Base-by-base conservation (phyloP, 2,329 filamentous ascomycete species). In the Acrocalymma vagum region DNA sequence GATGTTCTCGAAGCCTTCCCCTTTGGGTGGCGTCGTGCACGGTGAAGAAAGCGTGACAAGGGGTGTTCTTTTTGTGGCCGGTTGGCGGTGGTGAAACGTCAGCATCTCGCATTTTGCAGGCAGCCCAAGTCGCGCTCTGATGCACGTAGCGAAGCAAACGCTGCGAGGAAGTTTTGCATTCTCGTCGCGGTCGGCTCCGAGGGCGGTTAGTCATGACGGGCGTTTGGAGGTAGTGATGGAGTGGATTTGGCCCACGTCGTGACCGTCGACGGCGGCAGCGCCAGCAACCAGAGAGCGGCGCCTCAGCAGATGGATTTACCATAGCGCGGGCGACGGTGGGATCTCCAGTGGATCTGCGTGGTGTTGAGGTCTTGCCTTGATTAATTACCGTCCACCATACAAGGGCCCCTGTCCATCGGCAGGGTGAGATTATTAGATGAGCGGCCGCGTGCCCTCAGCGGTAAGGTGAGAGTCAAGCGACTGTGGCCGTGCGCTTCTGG, bases 391-490 rank as follows among this genome's bases (percentile, higher is more conserved):
- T 50, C n/a, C n/a, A n/a, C n/a, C n/a, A n/a, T n/a, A n/a, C n/a
- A 54, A 49, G 39, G 36, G 46, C 48, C 45, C 42, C 46, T 40
- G 40, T 51, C 38, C 33, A 31, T 43, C 28, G 26, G 37, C 42
- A 43, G 53, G 47, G 50, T 53, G 46, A 48, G 39, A 44, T 43
- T n/a, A n/a, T n/a, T 54, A 42, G 51, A 42, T 42, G 42, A 48
- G 38, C 48, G 34, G 42, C 45, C 44, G 43, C 45, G 48, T 58
- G 50, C 44, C 57, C 60, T 46, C 58, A 65, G 50, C 48, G 53
- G 31, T 62, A 56, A 47, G 62, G 57, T 53, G 51, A 62, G 42
- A 40, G 54, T 58, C 51, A 58, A 56, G 57, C 22, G n/a, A 17
- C 29, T 45, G 57, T 57, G 55, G 49, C 51, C 46, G 60, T 61